Percentiles rank a stretch among this genome's conserved stretches.
Conservation (phyloP, 2,329 filamentous ascomycete genomes). For the Hawksworthiomyces lignivorus region DNA sequence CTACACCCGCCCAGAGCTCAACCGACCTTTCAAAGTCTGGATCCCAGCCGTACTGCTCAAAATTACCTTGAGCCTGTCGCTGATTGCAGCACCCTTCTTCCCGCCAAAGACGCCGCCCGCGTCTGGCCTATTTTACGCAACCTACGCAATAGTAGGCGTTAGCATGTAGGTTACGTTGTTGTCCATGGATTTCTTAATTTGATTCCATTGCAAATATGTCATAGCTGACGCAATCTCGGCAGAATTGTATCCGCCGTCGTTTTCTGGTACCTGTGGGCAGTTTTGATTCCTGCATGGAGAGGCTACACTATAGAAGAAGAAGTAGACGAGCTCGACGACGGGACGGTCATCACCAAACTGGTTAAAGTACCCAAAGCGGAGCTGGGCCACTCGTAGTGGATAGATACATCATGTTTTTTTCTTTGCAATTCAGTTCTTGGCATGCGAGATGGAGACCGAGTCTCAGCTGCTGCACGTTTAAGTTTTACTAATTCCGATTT, state of each 20-base stretch:
- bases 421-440: too few relatives aligned
- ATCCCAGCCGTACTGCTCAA: constrained; percentile 49
- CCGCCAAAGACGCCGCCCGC: constrained; percentile 41
- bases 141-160: constrained; percentile 45
- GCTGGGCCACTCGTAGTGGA: not conserved
- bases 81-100: constrained; percentile 56
- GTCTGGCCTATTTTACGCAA: constrained; percentile 42
- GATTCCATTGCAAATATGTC: too few relatives aligned
- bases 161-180: constrained; percentile 38
- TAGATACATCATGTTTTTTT: too few relatives aligned
- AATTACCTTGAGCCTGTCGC: constrained; percentile 42
- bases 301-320: constrained; percentile 57
- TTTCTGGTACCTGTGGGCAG: constrained; percentile 65
- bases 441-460: too few relatives aligned
- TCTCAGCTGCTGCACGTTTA: too few relatives aligned
- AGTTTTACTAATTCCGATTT: too few relatives aligned
- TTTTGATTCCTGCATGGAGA: constrained; percentile 49
- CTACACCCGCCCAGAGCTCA: constrained; percentile 48
- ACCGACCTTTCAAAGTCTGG: constrained; percentile 60
- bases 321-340: constrained; percentile 52
- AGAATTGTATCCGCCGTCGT: constrained; percentile 45
- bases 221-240: not conserved
- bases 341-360: constrained; percentile 57
- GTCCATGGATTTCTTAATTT: not conserved
- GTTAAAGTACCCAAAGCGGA: constrained; percentile 23